Base-by-base conservation (phyloP, 768 basidiomycete genomes). In the Collybiopsis luxurians region DNA sequence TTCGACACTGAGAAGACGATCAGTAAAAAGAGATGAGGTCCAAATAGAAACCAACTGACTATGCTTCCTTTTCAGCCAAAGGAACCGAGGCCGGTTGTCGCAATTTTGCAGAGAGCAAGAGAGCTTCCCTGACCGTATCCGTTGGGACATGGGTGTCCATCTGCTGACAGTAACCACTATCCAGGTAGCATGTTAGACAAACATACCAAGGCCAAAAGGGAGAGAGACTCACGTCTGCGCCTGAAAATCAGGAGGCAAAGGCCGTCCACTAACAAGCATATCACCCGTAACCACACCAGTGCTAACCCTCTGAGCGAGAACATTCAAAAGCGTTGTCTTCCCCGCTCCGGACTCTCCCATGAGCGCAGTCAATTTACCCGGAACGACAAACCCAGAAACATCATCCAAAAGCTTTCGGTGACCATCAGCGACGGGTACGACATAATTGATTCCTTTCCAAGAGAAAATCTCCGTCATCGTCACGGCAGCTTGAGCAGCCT, bases 91-190 rank as follows among this genome's bases (percentile, higher is more conserved):
- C 66, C 0, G 90, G 90, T 66, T 93, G 92, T 31, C 92, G 86
- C 31, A 94, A 74, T 51, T 79, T 82, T 2, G 92, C 92, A 1
- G 91, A 93, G 71, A 92, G 88, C 39, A 83, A 71, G 9, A 95
- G 73, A 0, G 92, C 90, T 64, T 95, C 90, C 26, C 89, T 81
- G 13, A 95, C 91, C 6, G 90, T 94, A 1, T 83, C 71, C 7
- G 85, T 83, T 24, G 84, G 79, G 19, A 88, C 77, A 70, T 95
- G 93, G 0, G 85, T 87, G 62, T 92, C 91, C 77, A 83, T 82
- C 66, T 96, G 94, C 64, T 95, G 92, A 57, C 87, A 90, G 64
- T 93, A 95, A 0, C 90, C 92, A 47, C 85, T 88, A 27, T 7
- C 52, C 9, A 55, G 19, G 12, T 53, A 26, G 13, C 53, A 21